These are phyloP conservation scores for Begonia masoniana DNA, from an alignment of 306 rosid genomes.

Conservation along the genomic window DNA sequence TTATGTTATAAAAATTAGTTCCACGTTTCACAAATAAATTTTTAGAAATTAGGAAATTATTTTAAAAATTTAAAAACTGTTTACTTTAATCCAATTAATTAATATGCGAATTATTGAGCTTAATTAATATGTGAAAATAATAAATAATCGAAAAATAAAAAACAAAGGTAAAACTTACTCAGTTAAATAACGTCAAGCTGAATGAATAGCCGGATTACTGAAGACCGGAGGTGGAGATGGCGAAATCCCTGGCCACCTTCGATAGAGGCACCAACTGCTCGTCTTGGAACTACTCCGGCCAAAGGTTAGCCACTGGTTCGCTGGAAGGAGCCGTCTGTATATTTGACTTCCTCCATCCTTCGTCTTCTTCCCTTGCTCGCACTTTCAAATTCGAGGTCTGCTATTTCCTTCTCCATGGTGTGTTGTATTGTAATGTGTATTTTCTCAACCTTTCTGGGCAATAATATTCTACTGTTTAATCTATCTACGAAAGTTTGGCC, in stretches of 20 bases:
- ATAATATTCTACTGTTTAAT: no score
- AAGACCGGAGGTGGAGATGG: slow-evolving; percentile 26
- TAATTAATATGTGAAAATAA: no score
- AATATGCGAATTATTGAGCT: no score
- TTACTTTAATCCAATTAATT: no score
- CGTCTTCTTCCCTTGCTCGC: slow-evolving; percentile 47
- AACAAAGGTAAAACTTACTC: not conserved
- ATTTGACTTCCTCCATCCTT: slow-evolving; percentile 45
- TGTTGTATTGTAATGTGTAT: not conserved
- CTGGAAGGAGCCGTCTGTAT: slow-evolving; percentile 48
- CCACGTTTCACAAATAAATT: no score
- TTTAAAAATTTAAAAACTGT: no score
- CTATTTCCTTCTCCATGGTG: not conserved
- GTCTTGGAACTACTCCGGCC: slow-evolving; percentile 57
- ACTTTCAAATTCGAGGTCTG: slow-evolving; percentile 56
- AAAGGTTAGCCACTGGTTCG: slow-evolving; percentile 61
- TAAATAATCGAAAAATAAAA: not conserved
- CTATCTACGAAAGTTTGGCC: no score
- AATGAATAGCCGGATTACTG: no score
- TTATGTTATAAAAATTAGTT: no score
- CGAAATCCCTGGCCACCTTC: slow-evolving; percentile 47
- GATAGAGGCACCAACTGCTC: slow-evolving; percentile 57
- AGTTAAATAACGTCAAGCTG: not conserved
- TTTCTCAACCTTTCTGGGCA: no score
- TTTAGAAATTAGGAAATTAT: no score